Base-by-base conservation (phyloP, 768 basidiomycete genomes). In the Boletellus emodensis region DNA sequence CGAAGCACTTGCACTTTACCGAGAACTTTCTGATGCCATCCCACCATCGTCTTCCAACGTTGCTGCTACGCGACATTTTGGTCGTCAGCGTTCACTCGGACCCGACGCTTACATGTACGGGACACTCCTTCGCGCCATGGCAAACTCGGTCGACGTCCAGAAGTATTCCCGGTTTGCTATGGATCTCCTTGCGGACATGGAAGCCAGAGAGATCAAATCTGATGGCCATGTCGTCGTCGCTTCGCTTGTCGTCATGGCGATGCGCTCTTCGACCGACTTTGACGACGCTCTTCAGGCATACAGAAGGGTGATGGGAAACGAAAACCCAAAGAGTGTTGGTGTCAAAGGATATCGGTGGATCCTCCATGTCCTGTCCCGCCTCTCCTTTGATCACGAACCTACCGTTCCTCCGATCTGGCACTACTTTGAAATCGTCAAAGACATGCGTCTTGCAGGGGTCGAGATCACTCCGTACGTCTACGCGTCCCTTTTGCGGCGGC, bases 381-480 rank as follows among this genome's bases (percentile, higher is more conserved):
- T 88, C 46, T 74, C 78, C 9, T 83, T 82, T 50, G 69, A 71
- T 40, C 63, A 75, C 18, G 62, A 48, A 33, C 51, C 68, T 15
- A 59, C 73, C 22, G 74, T 55, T 62, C 79, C 63, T 55, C 80
- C 64, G 54, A 72, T 66, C 43, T 67, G 72, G 53, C 74, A 81
- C 47, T 90, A 88, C 66, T 83, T 92, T 65, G 77, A 79, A 47
- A 86, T 94, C 44, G 76, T 92, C 50, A 77, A 75, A 34, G 90
- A 93, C 69, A 94, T 94, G 90, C 83, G 80, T 24, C 66, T 69
- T 12, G 77, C 80, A 2, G 85, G 87, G 18, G 68, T 83, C 46
- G 69, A 72, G 10, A 72, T 86, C 47, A 78, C 81, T 0, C 69
- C 74, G 1, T 70, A 79, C 44, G 77, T 86, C 11, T 90, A 92